These are phyloP conservation scores for Dactylonectria macrodidyma DNA, from an alignment of 2,329 filamentous ascomycete genomes.

Conservation along the genomic window DNA sequence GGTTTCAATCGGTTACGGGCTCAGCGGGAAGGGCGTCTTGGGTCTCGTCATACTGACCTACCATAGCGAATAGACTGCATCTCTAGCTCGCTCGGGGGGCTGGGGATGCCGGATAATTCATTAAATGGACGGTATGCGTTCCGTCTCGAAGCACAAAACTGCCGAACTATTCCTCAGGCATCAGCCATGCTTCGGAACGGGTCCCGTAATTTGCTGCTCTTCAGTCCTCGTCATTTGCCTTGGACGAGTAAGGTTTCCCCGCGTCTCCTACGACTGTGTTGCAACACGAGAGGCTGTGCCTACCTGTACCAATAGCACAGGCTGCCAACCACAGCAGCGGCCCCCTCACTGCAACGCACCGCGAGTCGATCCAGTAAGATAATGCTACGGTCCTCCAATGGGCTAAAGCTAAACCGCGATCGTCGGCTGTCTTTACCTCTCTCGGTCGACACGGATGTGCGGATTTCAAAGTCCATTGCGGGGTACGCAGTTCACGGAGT, in stretches of 20 bases:
- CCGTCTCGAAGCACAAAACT: constrained; percentile 13
- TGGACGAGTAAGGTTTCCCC: constrained; percentile 15
- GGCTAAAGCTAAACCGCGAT: constrained; percentile 22
- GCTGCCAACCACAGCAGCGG: constrained; percentile 39
- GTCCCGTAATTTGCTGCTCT: not conserved
- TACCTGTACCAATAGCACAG: constrained; percentile 44
- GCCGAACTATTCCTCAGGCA: constrained; percentile 24
- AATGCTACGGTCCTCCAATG: constrained; percentile 36
- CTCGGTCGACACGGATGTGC: constrained; percentile 38
- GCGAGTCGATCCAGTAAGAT: constrained; percentile 30
- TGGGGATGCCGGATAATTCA: not conserved
- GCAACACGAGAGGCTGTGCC: not conserved
- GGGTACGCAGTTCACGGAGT: constrained; percentile 46
- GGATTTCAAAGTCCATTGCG: constrained; percentile 48
- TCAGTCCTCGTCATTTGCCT: constrained; percentile 28
- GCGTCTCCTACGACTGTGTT: constrained; percentile 1
- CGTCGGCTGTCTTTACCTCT: constrained; percentile 45
- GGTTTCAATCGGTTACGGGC: constrained; percentile 1
- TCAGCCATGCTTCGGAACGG: constrained; percentile 10
- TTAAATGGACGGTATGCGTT: constrained; percentile 12
- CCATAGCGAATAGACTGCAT: constrained; percentile 3
- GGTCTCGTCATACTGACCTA: constrained; percentile 11
- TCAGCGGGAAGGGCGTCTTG: not conserved
- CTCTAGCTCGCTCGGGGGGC: constrained; percentile 17
- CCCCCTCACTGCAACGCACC: constrained; percentile 32